phyloP scores from a whole-genome alignment of 495 filamentous ascomycete genomes.

The Lasiosphaeria hispida region DNA sequence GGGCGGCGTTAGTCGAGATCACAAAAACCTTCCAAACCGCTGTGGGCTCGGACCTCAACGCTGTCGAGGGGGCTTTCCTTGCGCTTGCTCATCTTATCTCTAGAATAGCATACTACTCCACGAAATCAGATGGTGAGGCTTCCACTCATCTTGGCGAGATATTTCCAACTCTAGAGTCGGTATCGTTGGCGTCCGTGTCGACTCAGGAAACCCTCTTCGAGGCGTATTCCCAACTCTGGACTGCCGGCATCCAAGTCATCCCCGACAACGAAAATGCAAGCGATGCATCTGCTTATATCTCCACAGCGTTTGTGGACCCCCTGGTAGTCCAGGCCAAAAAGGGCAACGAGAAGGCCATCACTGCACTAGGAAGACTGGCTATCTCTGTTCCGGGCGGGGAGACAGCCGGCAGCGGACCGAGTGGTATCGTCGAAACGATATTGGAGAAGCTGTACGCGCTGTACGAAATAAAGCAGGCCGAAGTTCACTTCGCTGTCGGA shows the following conservation, averaged over 20 bases:
- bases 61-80: constrained; percentile 35
- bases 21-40: constrained; percentile 26
- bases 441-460: constrained; percentile 65
- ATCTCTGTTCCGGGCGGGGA: constrained; percentile 43
- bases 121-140: neutral
- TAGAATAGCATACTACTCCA: constrained; percentile 27
- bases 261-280: neutral
- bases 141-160: constrained; percentile 2
- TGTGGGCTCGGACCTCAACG: constrained; percentile 36
- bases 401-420: neutral
- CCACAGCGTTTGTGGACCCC: constrained; percentile 49
- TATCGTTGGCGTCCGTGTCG: constrained; percentile 16
- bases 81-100: constrained; percentile 31
- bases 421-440: constrained; percentile 43
- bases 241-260: constrained; percentile 50
- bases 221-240: constrained; percentile 71
- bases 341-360: constrained; percentile 78
- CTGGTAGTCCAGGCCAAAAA: constrained; percentile 66
- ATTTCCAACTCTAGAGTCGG: constrained; percentile 24
- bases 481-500: constrained; percentile 84
- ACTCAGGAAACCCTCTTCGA: constrained; percentile 54
- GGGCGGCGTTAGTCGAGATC: constrained; percentile 13
- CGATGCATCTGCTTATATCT: neutral
- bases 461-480: constrained; percentile 78
- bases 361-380: constrained; percentile 65